Percentiles rank a stretch among this genome's conserved stretches.
Evolutionary conservation across 2,329 filamentous ascomycete species (phyloP).

Genomic region (Fusarium praegraminearum): DNA sequence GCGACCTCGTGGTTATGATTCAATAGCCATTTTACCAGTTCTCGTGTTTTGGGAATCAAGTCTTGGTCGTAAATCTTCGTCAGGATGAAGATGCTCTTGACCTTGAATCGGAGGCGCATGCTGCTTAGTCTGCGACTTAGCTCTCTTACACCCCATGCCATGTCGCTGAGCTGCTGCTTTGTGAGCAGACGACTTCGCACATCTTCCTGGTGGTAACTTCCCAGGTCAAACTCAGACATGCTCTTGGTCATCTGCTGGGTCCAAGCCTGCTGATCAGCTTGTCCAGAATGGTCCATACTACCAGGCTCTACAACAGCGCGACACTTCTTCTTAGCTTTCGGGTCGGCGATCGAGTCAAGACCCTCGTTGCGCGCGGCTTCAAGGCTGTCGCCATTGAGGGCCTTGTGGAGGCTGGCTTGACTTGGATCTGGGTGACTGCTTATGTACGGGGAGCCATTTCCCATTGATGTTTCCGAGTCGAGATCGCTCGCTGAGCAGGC

Average conservation of each 20-base stretch:
- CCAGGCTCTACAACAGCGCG: conserved; percentile 55
- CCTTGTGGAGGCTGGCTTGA: conserved; percentile 22
- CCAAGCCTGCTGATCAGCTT: conserved; percentile 69
- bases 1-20: conserved; percentile 72
- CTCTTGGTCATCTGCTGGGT: conserved; percentile 60
- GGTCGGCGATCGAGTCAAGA: conserved; percentile 42
- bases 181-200: conserved; percentile 81
- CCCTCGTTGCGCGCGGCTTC: conserved; percentile 33
- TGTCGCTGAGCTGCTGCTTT: conserved; percentile 94
- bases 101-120: conserved; percentile 83
- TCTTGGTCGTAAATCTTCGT: conserved; percentile 92
- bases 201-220: conserved; percentile 49
- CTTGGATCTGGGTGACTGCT: conserved; percentile 27
- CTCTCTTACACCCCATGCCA: conserved; percentile 96
- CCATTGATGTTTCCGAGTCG: conserved; percentile 47
- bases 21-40: conserved; percentile 84
- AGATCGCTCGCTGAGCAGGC: conserved; percentile 46
- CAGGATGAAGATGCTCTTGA: conserved; percentile 85
- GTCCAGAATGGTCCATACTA: conserved; percentile 60
- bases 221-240: conserved; percentile 57
- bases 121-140: conserved; percentile 87
- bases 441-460: conserved; percentile 41
- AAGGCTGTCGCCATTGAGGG: conserved; percentile 25
- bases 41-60: conserved; percentile 80
- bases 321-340: conserved; percentile 41